Conservation (phyloP, 495 filamentous ascomycete species). For the Penicillium angulare region DNA sequence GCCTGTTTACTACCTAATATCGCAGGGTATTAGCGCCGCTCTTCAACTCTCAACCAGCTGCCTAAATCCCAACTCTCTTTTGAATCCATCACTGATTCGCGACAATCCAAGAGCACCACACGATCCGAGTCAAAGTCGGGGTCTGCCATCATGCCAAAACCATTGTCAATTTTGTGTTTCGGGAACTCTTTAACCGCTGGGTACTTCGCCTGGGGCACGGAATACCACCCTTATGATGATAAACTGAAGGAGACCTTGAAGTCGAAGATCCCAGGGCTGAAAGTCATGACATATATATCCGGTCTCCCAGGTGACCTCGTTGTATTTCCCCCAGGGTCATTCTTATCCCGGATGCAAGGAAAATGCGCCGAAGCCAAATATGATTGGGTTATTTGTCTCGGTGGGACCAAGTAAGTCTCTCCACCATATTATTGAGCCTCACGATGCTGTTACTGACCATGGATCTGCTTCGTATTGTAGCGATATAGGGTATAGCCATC, state of each 20-base stretch:
- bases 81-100: background rate
- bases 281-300: slow-evolving; percentile 31
- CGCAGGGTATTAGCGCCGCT: background rate
- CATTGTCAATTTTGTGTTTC: slow-evolving; percentile 55
- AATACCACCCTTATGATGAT: slow-evolving; percentile 52
- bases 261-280: slow-evolving; percentile 7
- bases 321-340: slow-evolving; percentile 36
- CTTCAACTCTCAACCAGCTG: background rate
- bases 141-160: slow-evolving; percentile 7
- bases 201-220: slow-evolving; percentile 42
- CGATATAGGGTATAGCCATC: slow-evolving; percentile 43
- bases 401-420: slow-evolving; percentile 55
- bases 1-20: background rate
- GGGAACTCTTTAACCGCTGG: slow-evolving; percentile 63
- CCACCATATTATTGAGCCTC: background rate
- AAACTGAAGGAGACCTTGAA: slow-evolving; percentile 23
- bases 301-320: slow-evolving; percentile 54
- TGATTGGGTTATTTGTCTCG: slow-evolving; percentile 49
- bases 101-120: background rate
- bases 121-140: background rate
- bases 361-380: slow-evolving; percentile 32
- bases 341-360: slow-evolving; percentile 42
- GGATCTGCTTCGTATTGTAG: slow-evolving; percentile 2
- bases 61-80: background rate
- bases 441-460: slow-evolving; percentile 7